These are phyloP conservation scores for Phtheirospermum japonicum DNA, from an alignment of 257 asterid species.

Conservation along the genomic window DNA sequence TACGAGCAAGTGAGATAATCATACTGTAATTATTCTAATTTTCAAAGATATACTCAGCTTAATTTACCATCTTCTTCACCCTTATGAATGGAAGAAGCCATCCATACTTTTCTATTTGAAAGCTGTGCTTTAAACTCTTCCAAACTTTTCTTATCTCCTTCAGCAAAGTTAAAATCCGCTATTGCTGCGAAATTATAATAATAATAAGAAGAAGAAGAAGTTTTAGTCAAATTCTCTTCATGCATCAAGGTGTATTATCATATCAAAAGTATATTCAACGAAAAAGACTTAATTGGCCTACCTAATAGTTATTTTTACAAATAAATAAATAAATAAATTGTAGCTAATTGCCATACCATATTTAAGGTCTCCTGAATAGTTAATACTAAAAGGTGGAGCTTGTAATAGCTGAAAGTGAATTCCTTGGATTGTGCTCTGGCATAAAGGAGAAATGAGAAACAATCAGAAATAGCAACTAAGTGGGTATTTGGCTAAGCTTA, in stretches of 20 bases:
- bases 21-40: background rate
- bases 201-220: no score
- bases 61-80: constrained; percentile 78
- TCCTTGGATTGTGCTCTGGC: constrained; percentile 76
- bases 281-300: no score
- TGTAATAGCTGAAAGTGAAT: constrained; percentile 77
- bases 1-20: constrained; percentile 24
- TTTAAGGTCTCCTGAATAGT: constrained; percentile 87
- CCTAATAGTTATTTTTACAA: no score
- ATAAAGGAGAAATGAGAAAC: constrained; percentile 26
- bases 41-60: constrained; percentile 12
- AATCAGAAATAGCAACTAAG: constrained; percentile 27
- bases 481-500: no score
- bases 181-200: constrained; percentile 41
- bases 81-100: constrained; percentile 91
- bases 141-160: constrained; percentile 36
- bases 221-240: constrained; percentile 16
- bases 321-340: no score
- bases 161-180: constrained; percentile 40
- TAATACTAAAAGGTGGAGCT: constrained; percentile 69
- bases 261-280: constrained; percentile 23
- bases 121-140: constrained; percentile 53
- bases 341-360: no score
- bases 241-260: constrained; percentile 9
- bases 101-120: constrained; percentile 69